These are phyloP conservation scores for Botrytis galanthina DNA, from an alignment of 2,329 filamentous ascomycete genomes.

Conservation along the genomic window DNA sequence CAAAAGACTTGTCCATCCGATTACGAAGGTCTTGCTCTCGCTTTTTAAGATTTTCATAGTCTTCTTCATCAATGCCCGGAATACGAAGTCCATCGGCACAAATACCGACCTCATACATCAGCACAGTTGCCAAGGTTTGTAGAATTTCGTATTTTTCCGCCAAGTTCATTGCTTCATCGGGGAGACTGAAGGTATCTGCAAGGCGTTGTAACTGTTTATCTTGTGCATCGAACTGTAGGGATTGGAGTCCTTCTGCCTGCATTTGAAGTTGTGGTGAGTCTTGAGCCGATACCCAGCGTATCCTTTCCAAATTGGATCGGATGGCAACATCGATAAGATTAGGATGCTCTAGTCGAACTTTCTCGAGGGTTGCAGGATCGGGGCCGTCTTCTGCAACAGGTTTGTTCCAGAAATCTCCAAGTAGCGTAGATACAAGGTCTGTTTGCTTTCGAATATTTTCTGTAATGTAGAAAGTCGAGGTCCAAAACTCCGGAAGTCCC, in stretches of 20 bases:
- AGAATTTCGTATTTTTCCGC: slow-evolving; percentile 64
- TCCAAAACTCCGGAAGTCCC: slow-evolving; percentile 80
- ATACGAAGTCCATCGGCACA: slow-evolving; percentile 15
- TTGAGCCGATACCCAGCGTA: slow-evolving; percentile 56
- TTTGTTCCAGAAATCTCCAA: slow-evolving; percentile 39
- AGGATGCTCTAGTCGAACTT: slow-evolving; percentile 51
- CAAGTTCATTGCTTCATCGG: slow-evolving; percentile 56
- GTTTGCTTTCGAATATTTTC: slow-evolving; percentile 61
- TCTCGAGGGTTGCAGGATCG: slow-evolving; percentile 38
- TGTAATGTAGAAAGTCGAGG: slow-evolving; percentile 62
- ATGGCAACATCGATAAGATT: slow-evolving; percentile 57
- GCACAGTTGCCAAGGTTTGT: slow-evolving; percentile 55
- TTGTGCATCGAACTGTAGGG: slow-evolving; percentile 43
- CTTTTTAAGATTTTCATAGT: slow-evolving; percentile 13
- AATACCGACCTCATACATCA: slow-evolving; percentile 32
- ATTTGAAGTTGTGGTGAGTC: slow-evolving; percentile 47
- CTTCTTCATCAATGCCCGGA: slow-evolving; percentile 20
- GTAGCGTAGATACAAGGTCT: slow-evolving; percentile 47
- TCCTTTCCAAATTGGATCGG: slow-evolving; percentile 57
- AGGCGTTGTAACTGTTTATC: slow-evolving; percentile 48
- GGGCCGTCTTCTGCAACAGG: slow-evolving; percentile 33
- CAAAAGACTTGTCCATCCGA: slow-evolving; percentile 45
- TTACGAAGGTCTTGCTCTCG: slow-evolving; percentile 29
- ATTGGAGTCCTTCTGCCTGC: slow-evolving; percentile 48
- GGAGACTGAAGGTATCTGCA: slow-evolving; percentile 49